Evolutionary conservation across 768 basidiomycete genomes (phyloP), one percentile per base, ranked within the genome.

Genomic region (Nevesoporus exiguus): DNA sequence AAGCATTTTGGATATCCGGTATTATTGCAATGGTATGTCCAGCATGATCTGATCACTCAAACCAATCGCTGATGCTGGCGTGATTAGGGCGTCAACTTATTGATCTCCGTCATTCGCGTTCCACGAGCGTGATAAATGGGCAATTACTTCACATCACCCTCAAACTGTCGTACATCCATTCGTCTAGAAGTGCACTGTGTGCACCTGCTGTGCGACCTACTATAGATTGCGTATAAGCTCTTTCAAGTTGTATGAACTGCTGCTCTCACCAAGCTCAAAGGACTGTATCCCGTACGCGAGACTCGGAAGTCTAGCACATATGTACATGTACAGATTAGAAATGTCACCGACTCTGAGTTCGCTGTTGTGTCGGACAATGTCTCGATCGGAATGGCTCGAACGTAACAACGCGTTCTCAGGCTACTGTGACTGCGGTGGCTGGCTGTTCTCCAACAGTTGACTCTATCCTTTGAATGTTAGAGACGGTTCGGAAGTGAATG

Each of bases 91-190:
- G 37, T 58, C 44, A 58, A 54, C 31, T 9, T 52, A 6, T 10
- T 53, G 56, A 42, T 42, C 41, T 13, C 24, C 24, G 41, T 42
- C 41, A 42, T 42, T 25, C 41, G 41, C 41, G 41, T 60, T 17
- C 59, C 59, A 27, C 56, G 52, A 8, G 11, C 9, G n/a, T 55
- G 41, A 52, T 37, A 21, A 17, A 29, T n/a, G 19, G 15, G 19
- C 13, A 17, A 7, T 24, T 5, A 24, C 24, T 24, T 25, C 24
- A 21, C 21, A 22, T 22, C 9, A 41, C 21, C 3, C 40, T 13
- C 21, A 22, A 10, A 21, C 27, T 43, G 15, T 43, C 25, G 41
- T 25, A 25, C 13, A 25, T 15, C 4, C 15, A 14, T 15, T 24
- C 15, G 41, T 25, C 41, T 6, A 13, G 7, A 24, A 2, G 11